Evolutionary conservation across 2,329 filamentous ascomycete genomes (phyloP).

Genomic region (Neonectria magnoliae): DNA sequence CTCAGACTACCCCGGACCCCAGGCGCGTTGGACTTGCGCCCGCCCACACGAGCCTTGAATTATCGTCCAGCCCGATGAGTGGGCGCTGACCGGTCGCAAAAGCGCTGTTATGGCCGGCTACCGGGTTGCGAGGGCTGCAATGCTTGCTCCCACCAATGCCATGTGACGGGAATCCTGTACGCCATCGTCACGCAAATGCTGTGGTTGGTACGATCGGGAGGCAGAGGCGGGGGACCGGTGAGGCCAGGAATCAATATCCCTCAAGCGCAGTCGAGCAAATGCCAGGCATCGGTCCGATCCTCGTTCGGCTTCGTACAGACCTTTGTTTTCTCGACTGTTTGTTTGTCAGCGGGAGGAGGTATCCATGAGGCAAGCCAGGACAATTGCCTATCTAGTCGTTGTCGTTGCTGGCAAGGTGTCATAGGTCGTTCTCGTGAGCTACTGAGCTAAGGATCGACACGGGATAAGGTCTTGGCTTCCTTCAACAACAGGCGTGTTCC

Average conservation of each 20-base stretch:
- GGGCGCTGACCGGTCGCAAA: conserved; percentile 33
- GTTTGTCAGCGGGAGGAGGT: background rate
- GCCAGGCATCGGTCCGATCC: conserved; percentile 35
- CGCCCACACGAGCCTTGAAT: conserved; percentile 14
- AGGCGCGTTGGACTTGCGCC: conserved; percentile 18
- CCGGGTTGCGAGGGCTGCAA: conserved; percentile 19
- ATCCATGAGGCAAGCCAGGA: background rate
- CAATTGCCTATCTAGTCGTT: background rate
- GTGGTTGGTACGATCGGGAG: conserved; percentile 40
- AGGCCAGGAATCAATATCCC: conserved; percentile 34
- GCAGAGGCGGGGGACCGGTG: conserved; percentile 42
- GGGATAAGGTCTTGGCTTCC: background rate
- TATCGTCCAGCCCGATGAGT: conserved; percentile 10
- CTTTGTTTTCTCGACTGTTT: background rate
- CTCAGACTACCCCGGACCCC: conserved; percentile 21
- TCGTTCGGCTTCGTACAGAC: conserved; percentile 26
- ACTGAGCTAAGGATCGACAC: background rate
- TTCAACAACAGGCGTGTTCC: background rate
- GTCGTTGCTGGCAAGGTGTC: background rate
- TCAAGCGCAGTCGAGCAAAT: conserved; percentile 26
- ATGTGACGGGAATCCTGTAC: conserved; percentile 40
- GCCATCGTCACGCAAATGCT: conserved; percentile 41
- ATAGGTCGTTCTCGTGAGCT: background rate
- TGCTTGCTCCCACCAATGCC: conserved; percentile 30
- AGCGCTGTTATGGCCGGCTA: conserved; percentile 15